Percentiles rank a stretch among this genome's conserved stretches.
phyloP scores from a whole-genome alignment of 257 asterid species.

The Rubia yunnanensis region DNA sequence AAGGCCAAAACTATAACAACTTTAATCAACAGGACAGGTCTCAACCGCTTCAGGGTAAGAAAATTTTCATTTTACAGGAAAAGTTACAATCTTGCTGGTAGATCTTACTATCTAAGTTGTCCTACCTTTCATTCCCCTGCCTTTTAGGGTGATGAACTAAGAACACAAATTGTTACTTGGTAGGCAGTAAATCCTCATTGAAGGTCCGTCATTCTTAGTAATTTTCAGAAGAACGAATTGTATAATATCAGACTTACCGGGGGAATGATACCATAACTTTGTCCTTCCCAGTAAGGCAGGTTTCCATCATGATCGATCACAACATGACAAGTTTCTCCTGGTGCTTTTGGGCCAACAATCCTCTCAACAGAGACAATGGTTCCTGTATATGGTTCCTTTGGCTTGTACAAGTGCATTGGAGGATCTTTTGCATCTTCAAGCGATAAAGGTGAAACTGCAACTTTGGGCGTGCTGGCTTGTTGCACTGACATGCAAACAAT shows the following conservation, averaged over 20 bases:
- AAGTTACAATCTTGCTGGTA: neutral
- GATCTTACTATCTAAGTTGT: neutral
- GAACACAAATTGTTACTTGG: neutral
- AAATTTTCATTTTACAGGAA: neutral
- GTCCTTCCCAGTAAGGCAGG: constrained; percentile 98
- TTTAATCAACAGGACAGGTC: neutral
- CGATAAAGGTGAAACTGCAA: constrained; percentile 57
- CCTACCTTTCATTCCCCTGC: neutral
- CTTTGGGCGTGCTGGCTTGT: constrained; percentile 66
- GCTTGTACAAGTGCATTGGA: constrained; percentile 78
- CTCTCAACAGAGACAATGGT: constrained; percentile 80
- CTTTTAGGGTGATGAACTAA: neutral
- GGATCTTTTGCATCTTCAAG: constrained; percentile 88
- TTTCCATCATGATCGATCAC: constrained; percentile 91
- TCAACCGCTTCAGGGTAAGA: neutral
- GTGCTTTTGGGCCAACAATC: constrained; percentile 90
- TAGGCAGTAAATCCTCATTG: no score
- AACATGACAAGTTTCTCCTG: constrained; percentile 94
- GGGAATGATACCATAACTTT: constrained; percentile 87
- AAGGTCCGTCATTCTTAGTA: neutral
- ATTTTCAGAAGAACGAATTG: neutral
- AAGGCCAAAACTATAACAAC: neutral
- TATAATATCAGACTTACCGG: constrained; percentile 48
- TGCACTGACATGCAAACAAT: constrained; percentile 81
- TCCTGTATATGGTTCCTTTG: constrained; percentile 71